Base-by-base conservation (phyloP, 495 filamentous ascomycete species). In the Penicillium fimorum region DNA sequence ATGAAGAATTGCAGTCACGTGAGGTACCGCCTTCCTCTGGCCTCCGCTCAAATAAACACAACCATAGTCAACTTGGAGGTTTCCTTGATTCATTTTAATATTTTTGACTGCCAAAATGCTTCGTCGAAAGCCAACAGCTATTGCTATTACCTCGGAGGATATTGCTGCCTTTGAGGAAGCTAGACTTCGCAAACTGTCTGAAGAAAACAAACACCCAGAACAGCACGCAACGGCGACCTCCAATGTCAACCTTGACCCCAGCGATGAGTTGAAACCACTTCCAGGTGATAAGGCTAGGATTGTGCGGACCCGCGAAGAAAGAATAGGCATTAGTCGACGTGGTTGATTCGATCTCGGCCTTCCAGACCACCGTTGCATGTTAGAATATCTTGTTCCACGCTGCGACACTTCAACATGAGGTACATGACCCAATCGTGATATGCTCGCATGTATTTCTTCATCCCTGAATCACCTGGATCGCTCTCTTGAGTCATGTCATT, bases 71-170 rank as follows among this genome's bases (percentile, higher is more conserved):
- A 27, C 3, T 27, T 27, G 25, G 6, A 27, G 9, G 11, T 29
- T 38, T 25, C n/a, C 47, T 48, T 37, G 20, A 5, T 22, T 27
- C 15, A 38, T 33, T 25, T 2, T 15, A 45, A 41, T 25, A 11
- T 15, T 11, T 38, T 20, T 10, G 41, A 30, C 37, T 15, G 25
- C 7, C 42, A 51, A 30, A 64, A 95, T 95, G 90, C 86, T 95
- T 55, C 90, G 90, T 64, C 86, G 90, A 35, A 85, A 87, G 46
- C 87, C 89, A 2, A 95, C 90, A 5, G 79, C 84, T 27, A 88
- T 95, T 58, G 80, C 83, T 50, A 78, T 95, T 37, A 93, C 90
- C 0, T 76, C 85, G 10, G 89, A 93, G 71, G 90, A 95, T 66
- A 70, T 94, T 38, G 80, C 85, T 25, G 77, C 83, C 42, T 92